Conservation (phyloP, 345 rosid species). For the Moringa oleifera region DNA sequence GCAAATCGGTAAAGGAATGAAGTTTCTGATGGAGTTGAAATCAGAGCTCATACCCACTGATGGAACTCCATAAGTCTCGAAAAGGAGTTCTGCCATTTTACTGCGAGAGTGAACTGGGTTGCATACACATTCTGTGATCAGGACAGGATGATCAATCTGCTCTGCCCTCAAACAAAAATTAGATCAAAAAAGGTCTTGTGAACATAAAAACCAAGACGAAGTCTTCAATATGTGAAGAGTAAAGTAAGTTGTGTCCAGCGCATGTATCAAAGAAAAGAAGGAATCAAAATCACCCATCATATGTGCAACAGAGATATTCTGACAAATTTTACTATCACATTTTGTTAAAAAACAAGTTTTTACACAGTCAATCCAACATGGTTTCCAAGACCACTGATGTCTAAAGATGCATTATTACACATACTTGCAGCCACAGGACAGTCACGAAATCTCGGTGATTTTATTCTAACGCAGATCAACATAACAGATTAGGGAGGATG, state of each 20-base stretch:
- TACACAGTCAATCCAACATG: no score
- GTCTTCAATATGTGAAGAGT: no score
- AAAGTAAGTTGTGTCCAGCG: no score
- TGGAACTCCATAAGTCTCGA: slow-evolving; percentile 97
- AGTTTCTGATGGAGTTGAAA: not conserved
- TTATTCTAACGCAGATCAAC: no score
- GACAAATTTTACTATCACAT: no score
- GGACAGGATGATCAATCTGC: slow-evolving; percentile 93
- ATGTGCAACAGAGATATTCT: no score
- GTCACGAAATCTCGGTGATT: no score
- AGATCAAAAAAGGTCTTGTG: slow-evolving; percentile 26
- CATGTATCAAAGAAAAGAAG: not conserved
- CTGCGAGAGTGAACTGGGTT: slow-evolving; percentile 91
- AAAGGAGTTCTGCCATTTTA: slow-evolving; percentile 98
- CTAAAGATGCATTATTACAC: no score
- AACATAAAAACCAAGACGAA: slow-evolving; percentile 9
- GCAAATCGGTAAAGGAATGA: not conserved
- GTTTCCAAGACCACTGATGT: no score
- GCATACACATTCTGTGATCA: slow-evolving; percentile 90
- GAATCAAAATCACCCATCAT: not conserved
- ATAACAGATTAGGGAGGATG: no score
- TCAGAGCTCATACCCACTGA: slow-evolving; percentile 57
- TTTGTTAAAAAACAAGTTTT: no score
- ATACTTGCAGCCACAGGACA: no score
- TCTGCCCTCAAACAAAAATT: slow-evolving; percentile 45